Conservation (phyloP, 345 rosid genomes). For the Nasturtium officinale region DNA sequence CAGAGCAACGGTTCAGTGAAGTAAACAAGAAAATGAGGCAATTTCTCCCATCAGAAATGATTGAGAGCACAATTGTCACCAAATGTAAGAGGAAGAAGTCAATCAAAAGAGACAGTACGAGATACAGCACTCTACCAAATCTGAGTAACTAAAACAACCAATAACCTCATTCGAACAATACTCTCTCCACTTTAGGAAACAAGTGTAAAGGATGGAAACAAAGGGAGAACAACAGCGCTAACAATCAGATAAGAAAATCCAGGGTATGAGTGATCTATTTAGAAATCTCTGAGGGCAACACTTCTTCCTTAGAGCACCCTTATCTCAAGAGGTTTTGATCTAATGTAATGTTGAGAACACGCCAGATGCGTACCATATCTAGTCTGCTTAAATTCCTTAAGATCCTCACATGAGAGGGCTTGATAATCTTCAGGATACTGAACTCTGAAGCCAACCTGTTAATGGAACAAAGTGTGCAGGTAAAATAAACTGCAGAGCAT, state of each 20-base stretch:
- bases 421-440: constrained; percentile 90
- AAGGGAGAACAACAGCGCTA: background rate
- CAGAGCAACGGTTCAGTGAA: constrained; percentile 9
- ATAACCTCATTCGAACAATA: constrained; percentile 24
- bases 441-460: constrained; percentile 92
- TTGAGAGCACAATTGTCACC: constrained; percentile 2
- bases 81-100: background rate
- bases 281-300: background rate
- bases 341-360: constrained; percentile 23
- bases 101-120: constrained; percentile 12
- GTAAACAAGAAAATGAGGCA: constrained; percentile 24
- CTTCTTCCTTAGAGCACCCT: background rate
- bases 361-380: constrained; percentile 75
- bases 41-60: constrained; percentile 3
- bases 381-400: constrained; percentile 92
- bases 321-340: constrained; percentile 13
- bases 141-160: constrained; percentile 26
- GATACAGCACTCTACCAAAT: constrained; percentile 16
- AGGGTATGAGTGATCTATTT: constrained; percentile 12
- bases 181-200: constrained; percentile 29
- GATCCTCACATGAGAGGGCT: constrained; percentile 89
- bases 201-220: constrained; percentile 23
- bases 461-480: constrained; percentile 28
- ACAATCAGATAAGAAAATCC: constrained; percentile 5
- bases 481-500: constrained; percentile 22